Conservation (phyloP, 2,329 filamentous ascomycete genomes). For the Fusarium sp. region DNA sequence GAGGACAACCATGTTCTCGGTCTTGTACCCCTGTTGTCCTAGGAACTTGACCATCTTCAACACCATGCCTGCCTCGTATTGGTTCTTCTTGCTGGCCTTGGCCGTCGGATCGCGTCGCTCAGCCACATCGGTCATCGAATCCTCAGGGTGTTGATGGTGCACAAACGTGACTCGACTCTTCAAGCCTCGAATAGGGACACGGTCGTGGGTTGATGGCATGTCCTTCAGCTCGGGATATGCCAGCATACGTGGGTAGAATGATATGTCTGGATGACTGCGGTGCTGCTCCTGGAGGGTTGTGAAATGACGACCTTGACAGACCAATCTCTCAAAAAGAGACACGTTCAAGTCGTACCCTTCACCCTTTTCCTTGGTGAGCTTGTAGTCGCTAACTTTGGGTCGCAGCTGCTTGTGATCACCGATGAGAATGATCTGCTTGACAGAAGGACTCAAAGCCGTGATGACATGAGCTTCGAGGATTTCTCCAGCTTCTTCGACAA, state of each 20-base stretch:
- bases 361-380: constrained; percentile 70
- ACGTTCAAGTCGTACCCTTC: constrained; percentile 74
- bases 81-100: constrained; percentile 67
- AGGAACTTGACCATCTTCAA: constrained; percentile 74
- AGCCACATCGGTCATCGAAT: constrained; percentile 50
- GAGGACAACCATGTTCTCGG: constrained; percentile 72
- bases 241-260: constrained; percentile 63
- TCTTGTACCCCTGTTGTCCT: constrained; percentile 76
- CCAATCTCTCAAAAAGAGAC: constrained; percentile 76
- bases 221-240: constrained; percentile 73
- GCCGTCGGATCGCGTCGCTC: constrained; percentile 62
- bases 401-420: constrained; percentile 80
- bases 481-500: constrained; percentile 80
- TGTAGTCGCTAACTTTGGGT: constrained; percentile 72
- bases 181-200: constrained; percentile 65
- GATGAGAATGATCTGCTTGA: constrained; percentile 74
- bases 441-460: constrained; percentile 64
- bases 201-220: constrained; percentile 57
- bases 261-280: constrained; percentile 76
- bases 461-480: constrained; percentile 74
- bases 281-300: constrained; percentile 70
- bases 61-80: constrained; percentile 73
- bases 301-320: constrained; percentile 64
- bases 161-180: constrained; percentile 71
- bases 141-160: constrained; percentile 69